Evolutionary conservation across 2,329 filamentous ascomycete species (phyloP).

Genomic region (Botrytis sinoallii): DNA sequence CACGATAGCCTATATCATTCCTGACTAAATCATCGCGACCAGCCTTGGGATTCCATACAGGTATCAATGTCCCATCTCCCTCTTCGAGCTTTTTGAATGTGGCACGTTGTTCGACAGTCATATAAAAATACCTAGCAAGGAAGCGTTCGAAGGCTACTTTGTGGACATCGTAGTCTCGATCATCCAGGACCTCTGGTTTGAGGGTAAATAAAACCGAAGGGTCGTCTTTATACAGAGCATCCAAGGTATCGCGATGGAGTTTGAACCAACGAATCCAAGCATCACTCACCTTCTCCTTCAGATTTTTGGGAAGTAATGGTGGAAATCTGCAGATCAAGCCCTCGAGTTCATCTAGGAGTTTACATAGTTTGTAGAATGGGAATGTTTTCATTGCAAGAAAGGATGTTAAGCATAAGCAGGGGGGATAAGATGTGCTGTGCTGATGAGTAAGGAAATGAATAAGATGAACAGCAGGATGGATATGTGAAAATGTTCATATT

Average conservation of each 20-base stretch:
- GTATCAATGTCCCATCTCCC: neutral
- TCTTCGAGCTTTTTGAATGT: neutral
- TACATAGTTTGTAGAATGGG: slow-evolving; percentile 68
- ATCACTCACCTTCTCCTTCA: slow-evolving; percentile 54
- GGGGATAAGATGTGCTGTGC: neutral
- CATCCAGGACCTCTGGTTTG: slow-evolving; percentile 57
- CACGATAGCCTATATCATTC: slow-evolving; percentile 11
- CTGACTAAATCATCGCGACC: neutral
- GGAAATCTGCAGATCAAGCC: slow-evolving; percentile 39
- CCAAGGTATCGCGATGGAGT: slow-evolving; percentile 56
- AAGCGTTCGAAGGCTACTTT: slow-evolving; percentile 59
- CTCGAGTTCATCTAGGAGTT: slow-evolving; percentile 69
- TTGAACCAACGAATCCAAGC: slow-evolving; percentile 66
- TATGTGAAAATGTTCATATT: neutral
- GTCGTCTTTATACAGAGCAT: slow-evolving; percentile 39
- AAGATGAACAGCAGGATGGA: neutral
- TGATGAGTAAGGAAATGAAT: neutral
- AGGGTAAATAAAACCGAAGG: slow-evolving; percentile 4
- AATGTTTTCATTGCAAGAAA: slow-evolving; percentile 49
- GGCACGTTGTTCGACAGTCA: neutral
- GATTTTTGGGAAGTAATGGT: slow-evolving; percentile 39
- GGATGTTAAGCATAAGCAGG: slow-evolving; percentile 7
- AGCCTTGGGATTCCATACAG: neutral
- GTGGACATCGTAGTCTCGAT: slow-evolving; percentile 74
- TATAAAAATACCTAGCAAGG: slow-evolving; percentile 49